Evolutionary conservation across 2,329 filamentous ascomycete genomes (phyloP), one percentile per base, ranked within the genome.

Genomic region (Tympanopsis confertula): DNA sequence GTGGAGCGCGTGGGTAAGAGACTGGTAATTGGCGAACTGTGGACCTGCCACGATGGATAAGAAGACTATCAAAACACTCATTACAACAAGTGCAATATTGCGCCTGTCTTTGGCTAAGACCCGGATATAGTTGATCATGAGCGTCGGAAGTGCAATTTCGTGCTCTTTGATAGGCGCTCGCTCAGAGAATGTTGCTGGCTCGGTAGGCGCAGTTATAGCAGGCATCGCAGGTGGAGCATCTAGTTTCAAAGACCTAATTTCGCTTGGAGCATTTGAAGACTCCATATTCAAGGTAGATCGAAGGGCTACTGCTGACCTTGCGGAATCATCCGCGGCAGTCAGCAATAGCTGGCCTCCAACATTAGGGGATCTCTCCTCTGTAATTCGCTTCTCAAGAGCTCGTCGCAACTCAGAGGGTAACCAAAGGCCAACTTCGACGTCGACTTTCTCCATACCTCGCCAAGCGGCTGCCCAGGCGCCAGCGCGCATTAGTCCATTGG

Each of bases 391-490:
- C 41, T 71, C 66, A 12, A 74, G 47, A 17, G 55, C 56, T 20
- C 56, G 57, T 17, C 61, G 51, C 24, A 66, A 44, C 5, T 61
- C 53, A 4, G 63, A 54, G 3, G 61, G 57, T 15, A 74, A 59
- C 57, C 59, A 69, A 3, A 80, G 69, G 29, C 69, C 62, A 42
- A 86, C 73, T 51, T 85, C 79, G 1, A 85, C 77, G 53, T 86
- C 81, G 2, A 84, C 77, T 37, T 79, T 67, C 51, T 86, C 81
- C 80, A 86, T 86, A 51, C 85, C 80, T 35, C 64, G 71, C 80
- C 80, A 85, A 4, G 74, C 76, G 7, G 79, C 78, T 3, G 66
- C 64, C 81, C 81, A 86, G 0, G 81, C 80, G 2, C 75, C 75
- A 13, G 76, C 69, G 35, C 72, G 66, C 78, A 86, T 82, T 38